Base-by-base conservation (phyloP, 1,139 yeast genomes). In the Tardiomyces digboiensis region DNA sequence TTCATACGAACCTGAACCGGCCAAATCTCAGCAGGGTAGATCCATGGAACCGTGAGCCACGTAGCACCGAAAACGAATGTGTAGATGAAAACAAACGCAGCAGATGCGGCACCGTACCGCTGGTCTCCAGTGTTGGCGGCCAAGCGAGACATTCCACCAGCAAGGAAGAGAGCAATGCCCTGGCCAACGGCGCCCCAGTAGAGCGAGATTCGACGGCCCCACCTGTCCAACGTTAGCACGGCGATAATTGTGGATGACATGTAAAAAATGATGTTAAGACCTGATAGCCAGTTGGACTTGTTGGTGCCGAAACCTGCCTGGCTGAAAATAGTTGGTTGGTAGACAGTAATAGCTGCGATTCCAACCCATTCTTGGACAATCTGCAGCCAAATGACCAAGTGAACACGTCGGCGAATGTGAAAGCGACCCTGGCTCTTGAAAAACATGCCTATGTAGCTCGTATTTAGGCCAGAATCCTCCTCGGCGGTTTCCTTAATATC, bases 161-260 rank as follows among this genome's bases (percentile, higher is more conserved):
- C 33, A 4, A 26, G 33, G 33, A 26, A 26, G 10, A 26, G 66
- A 78, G 95, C 67, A 19, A 72, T 47, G 2, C 76, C 69, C 58
- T 80, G 78, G 12, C 75, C 59, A 40, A 60, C 51, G 2, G 67
- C 68, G 45, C 65, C 64, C 43, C 64, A 52, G 58, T 78, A 67
- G 56, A 78, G 61, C 13, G 71, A 60, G 58, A 77, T 73, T 63
- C 81, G 77, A 71, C 93, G 78, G 61, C 87, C 82, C 38, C 81
- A 62, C 42, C 72, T 70, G 56, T 84, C 89, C 55, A 80, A 69
- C 16, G 55, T 48, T 40, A 48, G 66, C 46, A 51, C 56, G 0
- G 60, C 52, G 16, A 58, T 51, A 74, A 74, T 58, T 3, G 87
- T 77, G 49, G 75, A 70, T 18, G 80, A 49, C 13, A 82, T 80